Conservation (phyloP, 257 asterid genomes). For the Craterostigma plantagineum region DNA sequence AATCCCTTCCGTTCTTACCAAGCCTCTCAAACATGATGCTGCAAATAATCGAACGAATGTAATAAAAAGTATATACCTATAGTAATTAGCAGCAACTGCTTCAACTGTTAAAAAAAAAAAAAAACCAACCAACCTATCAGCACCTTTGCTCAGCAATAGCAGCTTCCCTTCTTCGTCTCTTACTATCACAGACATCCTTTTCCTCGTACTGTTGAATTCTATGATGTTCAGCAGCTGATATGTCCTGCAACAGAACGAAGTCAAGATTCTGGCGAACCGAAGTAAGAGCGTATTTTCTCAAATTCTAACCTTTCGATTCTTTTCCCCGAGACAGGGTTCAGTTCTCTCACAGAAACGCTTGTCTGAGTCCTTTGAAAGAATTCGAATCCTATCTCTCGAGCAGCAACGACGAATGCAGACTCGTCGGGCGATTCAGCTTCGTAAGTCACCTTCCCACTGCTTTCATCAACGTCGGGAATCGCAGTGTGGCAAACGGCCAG, state of each 20-base stretch:
- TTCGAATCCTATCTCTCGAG: conserved; percentile 59
- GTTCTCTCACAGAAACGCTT: conserved; percentile 35
- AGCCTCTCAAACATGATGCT: conserved; percentile 60
- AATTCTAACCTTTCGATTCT: conserved; percentile 30
- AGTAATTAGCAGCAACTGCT: not conserved
- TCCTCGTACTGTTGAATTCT: conserved; percentile 56
- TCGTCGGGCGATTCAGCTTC: conserved; percentile 89
- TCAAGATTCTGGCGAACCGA: not conserved
- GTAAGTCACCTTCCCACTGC: conserved; percentile 29
- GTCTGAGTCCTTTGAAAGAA: conserved; percentile 57
- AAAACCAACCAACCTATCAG: conserved; percentile 65
- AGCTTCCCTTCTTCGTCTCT: conserved; percentile 47
- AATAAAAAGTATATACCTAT: not conserved
- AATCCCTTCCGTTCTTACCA: conserved; percentile 23
- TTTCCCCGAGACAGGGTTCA: conserved; percentile 30
- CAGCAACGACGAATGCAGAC: conserved; percentile 70
- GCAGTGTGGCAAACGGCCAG: conserved; percentile 63
- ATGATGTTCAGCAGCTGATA: conserved; percentile 35
- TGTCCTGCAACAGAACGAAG: conserved; percentile 23
- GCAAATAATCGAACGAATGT: conserved; percentile 3
- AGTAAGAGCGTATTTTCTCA: not conserved
- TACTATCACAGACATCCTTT: conserved; percentile 57
- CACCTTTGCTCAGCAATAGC: conserved; percentile 53
- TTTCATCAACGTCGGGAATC: conserved; percentile 43
- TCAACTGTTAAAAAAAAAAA: not conserved